Conservation (phyloP, 2,329 filamentous ascomycete genomes). For the Stagonosporopsis chrysanthemi region DNA sequence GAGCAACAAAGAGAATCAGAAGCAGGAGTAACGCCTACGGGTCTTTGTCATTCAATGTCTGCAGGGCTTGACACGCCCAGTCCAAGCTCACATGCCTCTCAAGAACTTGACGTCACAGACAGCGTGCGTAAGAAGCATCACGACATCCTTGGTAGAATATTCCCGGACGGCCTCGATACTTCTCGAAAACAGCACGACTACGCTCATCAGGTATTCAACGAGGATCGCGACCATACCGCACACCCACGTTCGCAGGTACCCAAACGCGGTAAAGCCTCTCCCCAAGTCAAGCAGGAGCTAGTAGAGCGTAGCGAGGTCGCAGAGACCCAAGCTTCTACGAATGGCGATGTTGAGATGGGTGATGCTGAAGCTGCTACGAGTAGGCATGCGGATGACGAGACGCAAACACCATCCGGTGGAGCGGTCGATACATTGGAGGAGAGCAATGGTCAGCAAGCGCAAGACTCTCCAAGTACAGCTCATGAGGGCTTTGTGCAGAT, state of each 20-base stretch:
- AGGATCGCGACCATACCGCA: constrained; percentile 35
- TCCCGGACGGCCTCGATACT: constrained; percentile 46
- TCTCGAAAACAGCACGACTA: constrained; percentile 44
- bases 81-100: constrained; percentile 25
- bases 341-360: constrained; percentile 37
- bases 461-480: neutral
- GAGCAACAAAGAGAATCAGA: constrained; percentile 35
- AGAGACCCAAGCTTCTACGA: constrained; percentile 22
- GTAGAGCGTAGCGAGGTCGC: constrained; percentile 21
- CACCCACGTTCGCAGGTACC: constrained; percentile 29
- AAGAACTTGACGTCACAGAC: constrained; percentile 21
- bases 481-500: constrained; percentile 2
- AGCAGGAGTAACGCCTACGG: constrained; percentile 36
- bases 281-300: constrained; percentile 37
- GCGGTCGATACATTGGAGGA: neutral
- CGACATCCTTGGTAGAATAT: constrained; percentile 48
- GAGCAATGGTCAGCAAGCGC: neutral
- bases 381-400: neutral
- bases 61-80: constrained; percentile 39
- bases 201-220: constrained; percentile 42
- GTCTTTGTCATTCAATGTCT: constrained; percentile 23
- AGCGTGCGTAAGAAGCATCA: constrained; percentile 43
- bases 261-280: constrained; percentile 6
- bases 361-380: constrained; percentile 4
- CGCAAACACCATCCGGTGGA: neutral